Conservation (phyloP, 2,329 filamentous ascomycete species). For the Penicillium decumbens region DNA sequence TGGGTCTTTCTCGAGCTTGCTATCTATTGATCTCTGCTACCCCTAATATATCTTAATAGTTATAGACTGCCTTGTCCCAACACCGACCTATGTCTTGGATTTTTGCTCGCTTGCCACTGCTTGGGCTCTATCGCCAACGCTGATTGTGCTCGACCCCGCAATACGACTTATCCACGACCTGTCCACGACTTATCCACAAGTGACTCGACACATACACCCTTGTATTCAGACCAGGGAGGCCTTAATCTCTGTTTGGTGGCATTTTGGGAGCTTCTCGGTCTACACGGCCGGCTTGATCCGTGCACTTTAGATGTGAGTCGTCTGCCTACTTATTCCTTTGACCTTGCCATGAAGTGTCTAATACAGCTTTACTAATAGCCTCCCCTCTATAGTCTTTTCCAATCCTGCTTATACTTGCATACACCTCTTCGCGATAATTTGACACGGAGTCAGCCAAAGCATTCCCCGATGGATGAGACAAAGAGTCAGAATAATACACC, state of each 20-base stretch:
- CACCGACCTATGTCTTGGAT: slow-evolving; percentile 12
- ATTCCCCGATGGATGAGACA: slow-evolving; percentile 1
- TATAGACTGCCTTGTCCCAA: not conserved
- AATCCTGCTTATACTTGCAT: not conserved
- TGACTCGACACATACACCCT: not conserved
- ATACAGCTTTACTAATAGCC: not conserved
- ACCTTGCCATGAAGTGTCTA: no score
- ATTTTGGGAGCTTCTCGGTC: not conserved
- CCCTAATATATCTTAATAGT: not conserved
- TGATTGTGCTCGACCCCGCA: slow-evolving; percentile 7
- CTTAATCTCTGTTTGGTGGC: not conserved
- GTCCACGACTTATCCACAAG: not conserved
- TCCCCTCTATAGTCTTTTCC: not conserved
- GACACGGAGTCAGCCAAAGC: slow-evolving; percentile 7
- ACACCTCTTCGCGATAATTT: not conserved
- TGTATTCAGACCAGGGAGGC: not conserved
- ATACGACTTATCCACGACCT: not conserved
- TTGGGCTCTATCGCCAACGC: slow-evolving; percentile 14
- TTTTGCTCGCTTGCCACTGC: slow-evolving; percentile 4
- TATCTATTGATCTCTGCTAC: not conserved
- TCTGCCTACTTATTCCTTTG: not conserved
- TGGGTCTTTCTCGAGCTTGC: not conserved
- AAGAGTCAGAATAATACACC: not conserved
- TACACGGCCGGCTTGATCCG: not conserved
- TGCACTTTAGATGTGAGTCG: slow-evolving; percentile 1